These are phyloP conservation scores for Filobasidium floriforme DNA, from an alignment of 768 basidiomycete species.

Conservation along the genomic window DNA sequence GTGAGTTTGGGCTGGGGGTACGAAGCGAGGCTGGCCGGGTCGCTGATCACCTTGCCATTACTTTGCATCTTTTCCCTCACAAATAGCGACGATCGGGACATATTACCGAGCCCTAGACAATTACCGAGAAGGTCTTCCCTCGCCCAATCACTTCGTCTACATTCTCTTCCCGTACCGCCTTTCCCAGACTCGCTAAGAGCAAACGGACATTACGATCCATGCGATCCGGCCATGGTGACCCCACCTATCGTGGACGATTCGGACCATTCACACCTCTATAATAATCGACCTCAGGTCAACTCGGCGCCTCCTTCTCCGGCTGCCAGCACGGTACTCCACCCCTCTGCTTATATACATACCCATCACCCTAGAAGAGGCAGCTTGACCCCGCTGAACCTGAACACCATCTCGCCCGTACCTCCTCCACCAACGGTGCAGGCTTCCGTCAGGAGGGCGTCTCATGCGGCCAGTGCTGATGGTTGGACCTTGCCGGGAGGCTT, in stretches of 20 bases:
- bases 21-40: background rate
- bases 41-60: background rate
- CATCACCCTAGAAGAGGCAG: slow-evolving; percentile 43
- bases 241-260: background rate
- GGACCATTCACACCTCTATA: background rate
- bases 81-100: no score
- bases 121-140: slow-evolving; percentile 20
- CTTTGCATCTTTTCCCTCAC: background rate
- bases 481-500: background rate
- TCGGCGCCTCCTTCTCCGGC: slow-evolving; percentile 22
- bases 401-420: slow-evolving; percentile 40
- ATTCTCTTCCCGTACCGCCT: slow-evolving; percentile 9
- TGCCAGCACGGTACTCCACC: slow-evolving; percentile 20
- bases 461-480: slow-evolving; percentile 13
- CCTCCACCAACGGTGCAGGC: slow-evolving; percentile 23
- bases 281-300: slow-evolving; percentile 4
- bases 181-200: background rate
- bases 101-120: background rate
- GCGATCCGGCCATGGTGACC: background rate
- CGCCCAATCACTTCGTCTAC: slow-evolving; percentile 18
- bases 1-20: background rate
- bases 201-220: background rate
- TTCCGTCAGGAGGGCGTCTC: slow-evolving; percentile 24
- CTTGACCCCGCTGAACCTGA: slow-evolving; percentile 38
- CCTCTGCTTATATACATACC: slow-evolving; percentile 43